A percentile compares a stretch with the other conserved stretches of the same genome.
These are phyloP conservation scores for Podaxis rugospora DNA, from an alignment of 768 basidiomycete species.

Conservation along the genomic window DNA sequence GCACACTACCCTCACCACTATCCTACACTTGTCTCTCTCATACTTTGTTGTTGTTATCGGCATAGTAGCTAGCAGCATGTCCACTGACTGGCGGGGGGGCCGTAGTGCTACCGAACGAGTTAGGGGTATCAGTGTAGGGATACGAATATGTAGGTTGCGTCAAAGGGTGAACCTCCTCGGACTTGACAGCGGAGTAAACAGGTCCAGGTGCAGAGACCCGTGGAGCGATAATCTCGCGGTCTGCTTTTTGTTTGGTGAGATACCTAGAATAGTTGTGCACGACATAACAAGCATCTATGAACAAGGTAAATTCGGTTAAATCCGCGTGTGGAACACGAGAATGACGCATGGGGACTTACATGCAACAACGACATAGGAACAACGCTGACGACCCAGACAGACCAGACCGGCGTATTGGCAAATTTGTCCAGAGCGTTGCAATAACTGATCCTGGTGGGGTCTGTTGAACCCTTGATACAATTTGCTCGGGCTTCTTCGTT, in stretches of 20 bases:
- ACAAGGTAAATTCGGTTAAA: constrained; percentile 2
- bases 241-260: constrained; percentile 24
- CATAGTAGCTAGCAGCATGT: constrained; percentile 6
- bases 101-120: constrained; percentile 23
- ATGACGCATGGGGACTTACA: constrained; percentile 25
- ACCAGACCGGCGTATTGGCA: constrained; percentile 23
- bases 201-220: constrained; percentile 15
- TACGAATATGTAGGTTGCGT: constrained; percentile 24
- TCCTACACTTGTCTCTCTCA: neutral
- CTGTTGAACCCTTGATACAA: constrained; percentile 25
- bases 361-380: constrained; percentile 33
- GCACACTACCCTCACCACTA: neutral
- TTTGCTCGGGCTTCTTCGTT: constrained; percentile 17
- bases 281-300: constrained; percentile 34
- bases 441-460: constrained; percentile 20
- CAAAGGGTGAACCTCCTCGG: constrained; percentile 24
- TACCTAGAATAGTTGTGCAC: constrained; percentile 30
- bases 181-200: constrained; percentile 23
- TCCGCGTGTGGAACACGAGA: neutral
- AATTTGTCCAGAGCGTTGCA: constrained; percentile 26
- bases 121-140: constrained; percentile 25
- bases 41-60: constrained; percentile 4
- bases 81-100: neutral
- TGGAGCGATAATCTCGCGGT: constrained; percentile 19
- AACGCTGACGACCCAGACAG: constrained; percentile 26